Base-by-base conservation (phyloP, 352 stramenopile species). In the Globisporangium carolinianum region DNA sequence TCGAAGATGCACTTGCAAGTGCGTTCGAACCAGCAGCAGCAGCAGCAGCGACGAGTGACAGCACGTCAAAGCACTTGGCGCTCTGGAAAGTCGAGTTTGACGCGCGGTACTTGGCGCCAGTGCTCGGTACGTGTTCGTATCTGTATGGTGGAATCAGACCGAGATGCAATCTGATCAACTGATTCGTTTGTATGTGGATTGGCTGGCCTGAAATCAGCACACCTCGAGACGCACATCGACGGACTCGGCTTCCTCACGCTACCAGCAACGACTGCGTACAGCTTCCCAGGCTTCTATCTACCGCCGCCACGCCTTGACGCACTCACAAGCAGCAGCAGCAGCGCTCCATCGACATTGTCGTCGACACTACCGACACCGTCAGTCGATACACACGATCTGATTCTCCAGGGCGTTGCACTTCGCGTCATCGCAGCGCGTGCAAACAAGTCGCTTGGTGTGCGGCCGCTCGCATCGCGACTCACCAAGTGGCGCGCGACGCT, bases 81-180 rank as follows among this genome's bases (percentile, higher is more conserved):
- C 58, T 94, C 0, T 94, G 84, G 84, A 71, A 73, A 62, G 61
- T 92, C 37, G 84, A 94, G 59, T 86, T 91, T 48, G 84, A 94
- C 47, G 75, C 76, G 14, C 81, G 84, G 46, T 90, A 89, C 50
- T 69, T 69, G 32, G 39, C 74, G 37, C 56, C 63, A 36, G 65
- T 89, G 15, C 56, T 93, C 42, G 71, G 79, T 87, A 61, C 57
- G 69, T 74, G 45, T 5, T 35, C 11, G 47, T 52, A 15, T 17
- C 24, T 39, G 32, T 56, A 32, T 32, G 24, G 24, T 32, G 24
- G 24, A 32, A 32, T 32, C 24, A 32, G 24, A 32, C 24, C 24
- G 1, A 32, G 2, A 32, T 32, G n/a, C 24, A 14, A 9, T 38
- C 8, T 43, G 7, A 43, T 43, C 12, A 15, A 47, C 14, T 38